Evolutionary conservation across 2,329 filamentous ascomycete species (phyloP).

Genomic region (Pseudogymnoascus sp.): DNA sequence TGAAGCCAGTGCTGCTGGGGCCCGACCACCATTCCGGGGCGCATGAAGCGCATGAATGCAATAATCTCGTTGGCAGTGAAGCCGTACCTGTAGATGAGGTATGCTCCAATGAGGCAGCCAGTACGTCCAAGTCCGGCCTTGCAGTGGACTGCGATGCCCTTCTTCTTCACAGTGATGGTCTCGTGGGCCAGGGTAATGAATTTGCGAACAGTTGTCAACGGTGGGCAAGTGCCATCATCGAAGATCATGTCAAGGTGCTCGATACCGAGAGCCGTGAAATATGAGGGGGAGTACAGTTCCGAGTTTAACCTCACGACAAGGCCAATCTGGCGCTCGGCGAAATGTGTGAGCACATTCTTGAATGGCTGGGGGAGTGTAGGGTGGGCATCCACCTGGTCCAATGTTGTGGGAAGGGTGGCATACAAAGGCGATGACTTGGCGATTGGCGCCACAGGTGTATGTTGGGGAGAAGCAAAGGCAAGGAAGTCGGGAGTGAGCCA

Average conservation of each 20-base stretch:
- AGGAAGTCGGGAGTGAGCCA: constrained; percentile 95
- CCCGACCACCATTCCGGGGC: constrained; percentile 96
- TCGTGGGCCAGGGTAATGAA: constrained; percentile 94
- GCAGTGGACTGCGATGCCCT: constrained; percentile 95
- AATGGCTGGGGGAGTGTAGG: constrained; percentile 75
- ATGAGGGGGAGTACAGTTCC: constrained; percentile 91
- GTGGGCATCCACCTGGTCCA: constrained; percentile 64
- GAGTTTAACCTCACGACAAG: constrained; percentile 94
- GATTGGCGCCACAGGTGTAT: constrained; percentile 67
- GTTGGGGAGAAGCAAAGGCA: constrained; percentile 91
- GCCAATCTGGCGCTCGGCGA: constrained; percentile 79
- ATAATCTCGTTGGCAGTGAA: constrained; percentile 98
- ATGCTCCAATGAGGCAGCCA: constrained; percentile 92
- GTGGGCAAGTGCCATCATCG: constrained; percentile 93
- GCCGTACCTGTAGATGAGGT: constrained; percentile 93
- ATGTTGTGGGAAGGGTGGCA: constrained; percentile 64
- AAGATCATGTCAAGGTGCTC: constrained; percentile 99
- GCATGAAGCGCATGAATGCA: constrained; percentile 98
- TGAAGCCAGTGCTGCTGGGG: constrained; percentile 99
- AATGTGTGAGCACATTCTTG: constrained; percentile 92
- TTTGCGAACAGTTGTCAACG: constrained; percentile 79
- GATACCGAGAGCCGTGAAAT: constrained; percentile 92
- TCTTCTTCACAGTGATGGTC: constrained; percentile 84
- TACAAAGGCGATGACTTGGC: constrained; percentile 67
- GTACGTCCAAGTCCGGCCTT: constrained; percentile 95